Conservation (phyloP, 352 stramenopile species). For the Phytophthora lateralis region DNA sequence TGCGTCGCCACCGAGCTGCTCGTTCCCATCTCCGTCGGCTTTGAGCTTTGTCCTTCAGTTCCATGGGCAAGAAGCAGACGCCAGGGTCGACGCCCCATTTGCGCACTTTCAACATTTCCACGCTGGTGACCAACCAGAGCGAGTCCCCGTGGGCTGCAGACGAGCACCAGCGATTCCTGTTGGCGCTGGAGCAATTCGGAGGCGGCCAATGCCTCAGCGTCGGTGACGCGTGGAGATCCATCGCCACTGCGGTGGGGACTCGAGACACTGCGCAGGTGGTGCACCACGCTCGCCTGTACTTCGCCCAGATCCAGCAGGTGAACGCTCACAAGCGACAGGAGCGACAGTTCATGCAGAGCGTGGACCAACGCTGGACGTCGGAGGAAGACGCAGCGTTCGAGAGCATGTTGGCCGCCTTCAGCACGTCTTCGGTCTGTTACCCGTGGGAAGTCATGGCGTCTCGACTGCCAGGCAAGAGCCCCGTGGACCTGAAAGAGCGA, state of each 20-base stretch:
- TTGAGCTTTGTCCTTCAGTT: not conserved
- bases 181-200: constrained; percentile 68
- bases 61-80: constrained; percentile 30
- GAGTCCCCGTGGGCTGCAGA: constrained; percentile 50
- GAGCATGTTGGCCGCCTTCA: constrained; percentile 57
- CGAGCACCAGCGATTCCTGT: constrained; percentile 75
- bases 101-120: constrained; percentile 36
- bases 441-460: constrained; percentile 67
- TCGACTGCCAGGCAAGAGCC: constrained; percentile 54
- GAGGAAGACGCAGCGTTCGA: constrained; percentile 74
- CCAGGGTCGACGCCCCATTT: constrained; percentile 4
- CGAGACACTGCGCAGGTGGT: constrained; percentile 50
- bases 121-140: constrained; percentile 10
- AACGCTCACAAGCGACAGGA: constrained; percentile 49
- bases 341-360: constrained; percentile 54
- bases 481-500: constrained; percentile 59
- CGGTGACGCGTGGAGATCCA: constrained; percentile 57
- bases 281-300: constrained; percentile 57
- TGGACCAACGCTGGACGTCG: constrained; percentile 64
- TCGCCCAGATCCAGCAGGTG: constrained; percentile 53
- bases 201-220: constrained; percentile 47
- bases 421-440: constrained; percentile 44
- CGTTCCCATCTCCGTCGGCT: constrained; percentile 1
- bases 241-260: constrained; percentile 59
- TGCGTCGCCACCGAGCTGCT: not conserved